A percentile compares a stretch with the other conserved stretches of the same genome.
These are phyloP conservation scores for Ulvella scutata DNA, from an alignment of 139 green algal genomes.

Conservation along the genomic window DNA sequence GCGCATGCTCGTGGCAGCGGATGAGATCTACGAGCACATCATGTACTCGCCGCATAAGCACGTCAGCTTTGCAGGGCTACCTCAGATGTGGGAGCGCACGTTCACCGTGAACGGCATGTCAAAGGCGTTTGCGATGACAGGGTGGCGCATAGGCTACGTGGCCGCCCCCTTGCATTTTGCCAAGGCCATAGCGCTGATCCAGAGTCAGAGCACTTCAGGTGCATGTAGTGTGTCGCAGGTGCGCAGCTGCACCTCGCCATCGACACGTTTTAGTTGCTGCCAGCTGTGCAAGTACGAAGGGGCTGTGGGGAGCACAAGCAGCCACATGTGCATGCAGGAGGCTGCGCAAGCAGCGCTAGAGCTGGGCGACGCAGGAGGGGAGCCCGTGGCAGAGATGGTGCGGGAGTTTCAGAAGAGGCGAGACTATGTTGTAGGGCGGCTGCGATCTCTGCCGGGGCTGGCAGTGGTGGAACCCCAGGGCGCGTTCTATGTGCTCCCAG, in stretches of 20 bases:
- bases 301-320: background rate
- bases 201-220: constrained; percentile 82
- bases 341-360: constrained; percentile 74
- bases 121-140: constrained; percentile 61
- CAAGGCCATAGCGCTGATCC: constrained; percentile 59
- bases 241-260: background rate
- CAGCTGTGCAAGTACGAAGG: no score
- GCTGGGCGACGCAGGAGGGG: constrained; percentile 61
- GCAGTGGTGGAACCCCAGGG: constrained; percentile 32
- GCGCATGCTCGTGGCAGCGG: constrained; percentile 67
- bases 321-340: constrained; percentile 64
- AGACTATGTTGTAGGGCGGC: constrained; percentile 33
- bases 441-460: constrained; percentile 33
- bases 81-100: constrained; percentile 83
- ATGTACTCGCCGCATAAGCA: constrained; percentile 74
- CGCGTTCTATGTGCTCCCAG: constrained; percentile 92
- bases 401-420: constrained; percentile 51
- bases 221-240: constrained; percentile 31
- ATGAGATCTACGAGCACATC: constrained; percentile 93
- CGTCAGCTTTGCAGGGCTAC: constrained; percentile 60
- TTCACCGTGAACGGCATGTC: constrained; percentile 96
- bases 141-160: constrained; percentile 92
- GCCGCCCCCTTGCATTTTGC: constrained; percentile 73
- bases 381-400: constrained; percentile 64
- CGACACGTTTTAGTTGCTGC: no score